Conservation (phyloP, 345 rosid species). For the Clausena lansium region DNA sequence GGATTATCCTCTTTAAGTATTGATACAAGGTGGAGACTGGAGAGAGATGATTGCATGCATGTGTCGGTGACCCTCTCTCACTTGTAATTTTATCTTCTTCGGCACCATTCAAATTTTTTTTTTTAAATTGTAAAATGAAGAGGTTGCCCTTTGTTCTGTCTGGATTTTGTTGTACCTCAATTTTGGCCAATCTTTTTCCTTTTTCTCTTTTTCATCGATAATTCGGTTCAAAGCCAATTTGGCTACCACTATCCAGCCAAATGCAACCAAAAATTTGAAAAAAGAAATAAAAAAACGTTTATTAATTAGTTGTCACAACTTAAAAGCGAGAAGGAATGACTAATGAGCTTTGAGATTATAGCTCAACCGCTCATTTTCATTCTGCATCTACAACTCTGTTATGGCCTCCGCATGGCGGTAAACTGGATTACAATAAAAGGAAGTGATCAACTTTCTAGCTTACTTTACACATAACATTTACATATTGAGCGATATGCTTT, state of each 20-base stretch:
- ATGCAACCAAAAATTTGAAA: background rate
- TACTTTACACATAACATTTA: no score
- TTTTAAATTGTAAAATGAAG: background rate
- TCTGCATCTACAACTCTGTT: background rate
- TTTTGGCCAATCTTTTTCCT: background rate
- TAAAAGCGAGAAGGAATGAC: background rate
- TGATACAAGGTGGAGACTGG: background rate
- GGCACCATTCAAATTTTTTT: slow-evolving; percentile 13
- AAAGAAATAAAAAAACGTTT: background rate
- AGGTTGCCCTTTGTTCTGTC: background rate
- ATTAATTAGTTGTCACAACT: background rate
- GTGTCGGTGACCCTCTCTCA: slow-evolving; percentile 29
- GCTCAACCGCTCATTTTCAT: slow-evolving; percentile 4
- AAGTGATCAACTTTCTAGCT: background rate
- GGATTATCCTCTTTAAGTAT: background rate
- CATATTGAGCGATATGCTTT: no score
- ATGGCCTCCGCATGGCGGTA: background rate
- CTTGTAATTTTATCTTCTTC: slow-evolving; percentile 16
- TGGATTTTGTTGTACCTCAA: background rate
- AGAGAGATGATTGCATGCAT: background rate
- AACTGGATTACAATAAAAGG: background rate
- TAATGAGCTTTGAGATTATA: background rate
- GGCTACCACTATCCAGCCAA: background rate
- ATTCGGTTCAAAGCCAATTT: background rate
- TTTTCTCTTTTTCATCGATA: background rate